Evolutionary conservation across 73 alveolate species (phyloP).

Genomic region (Paramecium octaurelia): DNA sequence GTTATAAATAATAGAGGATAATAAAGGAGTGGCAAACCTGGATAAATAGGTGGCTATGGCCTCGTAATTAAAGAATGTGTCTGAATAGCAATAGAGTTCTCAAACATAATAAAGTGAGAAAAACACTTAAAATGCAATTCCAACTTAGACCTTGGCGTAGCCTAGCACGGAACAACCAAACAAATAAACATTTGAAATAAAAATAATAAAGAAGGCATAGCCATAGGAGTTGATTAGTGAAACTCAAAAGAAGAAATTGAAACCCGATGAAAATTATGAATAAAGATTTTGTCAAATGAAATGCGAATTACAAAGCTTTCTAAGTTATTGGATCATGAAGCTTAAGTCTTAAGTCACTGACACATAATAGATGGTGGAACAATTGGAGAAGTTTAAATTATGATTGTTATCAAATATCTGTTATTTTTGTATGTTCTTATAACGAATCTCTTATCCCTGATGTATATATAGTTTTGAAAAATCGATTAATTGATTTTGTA

Average conservation of each 20-base stretch:
- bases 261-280: background rate
- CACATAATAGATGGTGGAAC: background rate
- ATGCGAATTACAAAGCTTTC: background rate
- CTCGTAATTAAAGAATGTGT: background rate
- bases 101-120: background rate
- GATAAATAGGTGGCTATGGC: background rate
- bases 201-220: background rate
- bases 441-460: background rate
- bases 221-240: background rate
- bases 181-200: background rate
- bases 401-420: background rate
- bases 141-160: background rate
- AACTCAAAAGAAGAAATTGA: background rate
- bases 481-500: background rate
- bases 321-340: background rate
- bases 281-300: conserved; percentile 15
- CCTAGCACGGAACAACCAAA: background rate
- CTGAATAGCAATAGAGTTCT: background rate
- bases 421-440: background rate
- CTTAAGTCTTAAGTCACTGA: background rate
- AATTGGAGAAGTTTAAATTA: background rate
- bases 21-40: background rate
- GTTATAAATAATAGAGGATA: background rate
- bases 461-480: background rate
- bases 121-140: background rate